Percentiles rank a stretch among this genome's conserved stretches.
phyloP scores from a whole-genome alignment of 75 land plant genomes.

The Sequoiadendron giganteum region DNA sequence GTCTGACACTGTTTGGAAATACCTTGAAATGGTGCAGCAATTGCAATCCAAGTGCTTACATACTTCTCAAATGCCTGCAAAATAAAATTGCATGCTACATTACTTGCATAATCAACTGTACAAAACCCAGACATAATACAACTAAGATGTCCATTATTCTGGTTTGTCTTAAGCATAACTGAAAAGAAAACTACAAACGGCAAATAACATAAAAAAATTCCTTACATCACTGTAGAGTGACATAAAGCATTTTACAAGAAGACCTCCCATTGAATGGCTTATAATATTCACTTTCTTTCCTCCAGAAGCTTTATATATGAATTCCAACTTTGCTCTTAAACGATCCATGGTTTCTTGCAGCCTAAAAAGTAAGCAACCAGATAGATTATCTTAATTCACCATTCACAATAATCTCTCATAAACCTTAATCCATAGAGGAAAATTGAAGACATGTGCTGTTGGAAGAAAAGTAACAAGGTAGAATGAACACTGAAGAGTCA shows the following conservation, averaged over 20 bases:
- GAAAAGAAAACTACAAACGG: background rate
- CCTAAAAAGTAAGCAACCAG: constrained; percentile 28
- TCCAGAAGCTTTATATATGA: constrained; percentile 67
- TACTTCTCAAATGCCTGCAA: constrained; percentile 91
- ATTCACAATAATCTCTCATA: background rate
- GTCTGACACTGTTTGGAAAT: constrained; percentile 6
- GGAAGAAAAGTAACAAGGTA: background rate
- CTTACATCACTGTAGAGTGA: constrained; percentile 73
- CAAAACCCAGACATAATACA: background rate
- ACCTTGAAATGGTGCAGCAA: constrained; percentile 97
- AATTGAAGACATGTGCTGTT: background rate
- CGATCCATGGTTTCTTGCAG: constrained; percentile 74
- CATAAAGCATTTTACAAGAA: constrained; percentile 88
- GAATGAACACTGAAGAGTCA: background rate
- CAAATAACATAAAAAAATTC: background rate
- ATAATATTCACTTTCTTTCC: constrained; percentile 88
- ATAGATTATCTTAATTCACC: background rate
- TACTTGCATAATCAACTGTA: constrained; percentile 6
- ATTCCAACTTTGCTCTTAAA: constrained; percentile 65
- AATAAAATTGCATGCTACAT: background rate
- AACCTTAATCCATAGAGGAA: background rate
- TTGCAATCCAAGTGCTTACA: constrained; percentile 96
- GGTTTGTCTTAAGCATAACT: background rate
- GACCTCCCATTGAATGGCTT: constrained; percentile 98
- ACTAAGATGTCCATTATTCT: background rate